phyloP scores from a whole-genome alignment of 805 yeast species.

The Blastobotrys chiropterorum region DNA sequence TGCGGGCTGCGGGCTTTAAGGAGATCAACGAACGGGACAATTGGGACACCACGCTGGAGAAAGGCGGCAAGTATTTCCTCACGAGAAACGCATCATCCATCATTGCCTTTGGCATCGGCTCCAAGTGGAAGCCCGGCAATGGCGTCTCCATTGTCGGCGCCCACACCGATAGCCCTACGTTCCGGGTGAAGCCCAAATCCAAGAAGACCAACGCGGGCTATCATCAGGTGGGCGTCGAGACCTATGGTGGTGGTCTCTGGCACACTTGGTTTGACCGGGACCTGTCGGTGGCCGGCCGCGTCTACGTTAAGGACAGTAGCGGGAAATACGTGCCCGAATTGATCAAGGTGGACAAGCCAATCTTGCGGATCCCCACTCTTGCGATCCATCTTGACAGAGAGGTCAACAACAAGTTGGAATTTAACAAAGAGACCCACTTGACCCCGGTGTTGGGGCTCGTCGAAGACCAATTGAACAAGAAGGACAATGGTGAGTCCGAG shows the following conservation, averaged over 20 bases:
- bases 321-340: conserved; percentile 57
- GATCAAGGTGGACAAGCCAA: conserved; percentile 74
- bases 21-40: conserved; percentile 65
- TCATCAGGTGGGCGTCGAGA: conserved; percentile 86
- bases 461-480: conserved; percentile 33
- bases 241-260: conserved; percentile 94
- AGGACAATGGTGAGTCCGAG: conserved; percentile 17
- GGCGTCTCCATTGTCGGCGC: conserved; percentile 91
- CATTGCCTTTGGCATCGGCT: conserved; percentile 81
- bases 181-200: conserved; percentile 86
- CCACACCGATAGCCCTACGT: conserved; percentile 90
- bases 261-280: conserved; percentile 98
- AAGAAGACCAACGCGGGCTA: conserved; percentile 56
- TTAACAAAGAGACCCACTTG: conserved; percentile 81
- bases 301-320: conserved; percentile 48
- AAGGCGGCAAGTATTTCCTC: conserved; percentile 69
- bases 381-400: conserved; percentile 87
- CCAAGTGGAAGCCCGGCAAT: conserved; percentile 63
- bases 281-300: conserved; percentile 86
- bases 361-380: conserved; percentile 86
- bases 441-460: conserved; percentile 75
- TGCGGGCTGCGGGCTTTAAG: conserved; percentile 57
- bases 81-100: conserved; percentile 87
- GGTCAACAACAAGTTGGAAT: conserved; percentile 64
- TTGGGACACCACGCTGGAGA: conserved; percentile 55